Conservation (phyloP, 805 yeast species). For the Cyberlindnera samutprakarnensis region DNA sequence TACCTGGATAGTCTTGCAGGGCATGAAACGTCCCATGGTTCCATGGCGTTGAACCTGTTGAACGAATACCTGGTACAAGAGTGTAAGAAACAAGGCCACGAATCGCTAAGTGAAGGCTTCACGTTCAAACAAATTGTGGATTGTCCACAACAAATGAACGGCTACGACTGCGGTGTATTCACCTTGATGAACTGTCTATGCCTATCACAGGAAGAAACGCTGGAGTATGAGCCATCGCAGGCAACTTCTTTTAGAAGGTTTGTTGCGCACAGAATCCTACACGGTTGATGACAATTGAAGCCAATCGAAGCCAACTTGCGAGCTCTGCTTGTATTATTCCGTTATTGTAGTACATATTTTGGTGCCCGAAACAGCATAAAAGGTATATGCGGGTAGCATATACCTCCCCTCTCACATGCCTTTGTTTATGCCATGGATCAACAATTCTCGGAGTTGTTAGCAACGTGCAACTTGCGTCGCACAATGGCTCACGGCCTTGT, state of each 20-base stretch:
- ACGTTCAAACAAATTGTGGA: constrained; percentile 24
- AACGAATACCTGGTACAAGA: constrained; percentile 62
- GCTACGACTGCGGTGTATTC: constrained; percentile 93
- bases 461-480: no score
- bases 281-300: no score
- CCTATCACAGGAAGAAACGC: constrained; percentile 40
- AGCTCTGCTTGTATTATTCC: no score
- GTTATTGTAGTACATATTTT: no score
- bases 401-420: no score
- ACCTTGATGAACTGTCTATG: constrained; percentile 71
- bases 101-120: constrained; percentile 25
- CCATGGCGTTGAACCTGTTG: constrained; percentile 37
- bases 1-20: constrained; percentile 74
- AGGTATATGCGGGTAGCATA: no score
- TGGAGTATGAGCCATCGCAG: constrained; percentile 58
- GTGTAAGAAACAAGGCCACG: constrained; percentile 39
- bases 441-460: no score
- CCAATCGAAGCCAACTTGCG: no score
- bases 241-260: constrained; percentile 57
- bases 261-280: constrained; percentile 23
- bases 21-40: constrained; percentile 29
- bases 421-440: no score
- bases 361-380: no score
- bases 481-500: no score
- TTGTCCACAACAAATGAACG: constrained; percentile 87